phyloP scores from a whole-genome alignment of 2,329 filamentous ascomycete species.

The Knufia petricola region DNA sequence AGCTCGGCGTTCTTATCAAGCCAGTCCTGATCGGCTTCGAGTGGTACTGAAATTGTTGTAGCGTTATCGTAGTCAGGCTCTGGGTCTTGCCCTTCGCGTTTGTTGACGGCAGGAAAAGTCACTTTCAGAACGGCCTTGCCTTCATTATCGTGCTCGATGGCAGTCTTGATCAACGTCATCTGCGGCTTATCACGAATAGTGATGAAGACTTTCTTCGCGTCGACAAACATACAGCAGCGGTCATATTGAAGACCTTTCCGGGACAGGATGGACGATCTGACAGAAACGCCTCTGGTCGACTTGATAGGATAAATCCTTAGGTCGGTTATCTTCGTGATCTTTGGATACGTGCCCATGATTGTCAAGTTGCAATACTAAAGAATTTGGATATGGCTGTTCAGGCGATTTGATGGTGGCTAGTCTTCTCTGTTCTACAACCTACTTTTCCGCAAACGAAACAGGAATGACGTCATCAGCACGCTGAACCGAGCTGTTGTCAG shows the following conservation, averaged over 20 bases:
- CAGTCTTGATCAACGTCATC: conserved; percentile 55
- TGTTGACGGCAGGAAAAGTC: conserved; percentile 31
- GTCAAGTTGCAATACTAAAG: neutral
- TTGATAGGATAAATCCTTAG: conserved; percentile 57
- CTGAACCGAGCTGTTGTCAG: too few species aligned
- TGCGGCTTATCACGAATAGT: conserved; percentile 52
- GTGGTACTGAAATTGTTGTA: conserved; percentile 42
- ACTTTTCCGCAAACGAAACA: too few species aligned
- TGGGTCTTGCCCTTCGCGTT: conserved; percentile 1
- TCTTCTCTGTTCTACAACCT: too few species aligned
- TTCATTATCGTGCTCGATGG: conserved; percentile 36
- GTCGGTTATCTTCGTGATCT: conserved; percentile 16
- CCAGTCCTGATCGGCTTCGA: conserved; percentile 46
- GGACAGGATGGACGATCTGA: conserved; percentile 43
- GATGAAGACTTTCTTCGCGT: conserved; percentile 43
- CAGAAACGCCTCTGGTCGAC: conserved; percentile 53
- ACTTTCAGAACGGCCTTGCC: conserved; percentile 36
- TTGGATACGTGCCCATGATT: conserved; percentile 3
- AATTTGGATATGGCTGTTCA: too few species aligned
- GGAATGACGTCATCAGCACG: too few species aligned
- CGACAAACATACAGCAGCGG: conserved; percentile 58
- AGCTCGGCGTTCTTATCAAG: conserved; percentile 44
- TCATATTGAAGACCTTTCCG: conserved; percentile 53
- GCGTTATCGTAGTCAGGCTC: conserved; percentile 23
- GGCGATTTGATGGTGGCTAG: too few species aligned